Evolutionary conservation across 306 rosid genomes (phyloP), one percentile per base, ranked within the genome.

Genomic region (Gastrolobium villosum): DNA sequence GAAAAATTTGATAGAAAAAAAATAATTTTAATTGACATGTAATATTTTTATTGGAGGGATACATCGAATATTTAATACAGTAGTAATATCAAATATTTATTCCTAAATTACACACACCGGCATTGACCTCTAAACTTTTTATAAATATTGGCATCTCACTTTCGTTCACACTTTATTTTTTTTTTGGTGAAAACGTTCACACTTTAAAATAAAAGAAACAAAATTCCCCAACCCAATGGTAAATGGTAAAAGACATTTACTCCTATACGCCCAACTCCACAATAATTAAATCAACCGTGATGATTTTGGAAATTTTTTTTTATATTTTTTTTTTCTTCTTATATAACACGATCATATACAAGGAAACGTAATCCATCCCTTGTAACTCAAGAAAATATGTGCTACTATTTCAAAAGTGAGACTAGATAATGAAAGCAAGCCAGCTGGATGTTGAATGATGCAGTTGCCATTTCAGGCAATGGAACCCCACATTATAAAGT

Each of bases 401-500:
- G 63, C 55, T 11, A 26, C 49, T 5, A 56, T 30, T 56, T 56
- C 20, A 8, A 74, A 74, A 60, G 60, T 46, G 49, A 43, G 45
- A 32, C 10, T 14, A 13, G 70, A 75, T 49, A 46, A 61, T 14
- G 61, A 76, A 52, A 76, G 80, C 54, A 76, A n/a, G 73, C 80
- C 73, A 76, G 73, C 73, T 75, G 43, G 80, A 59, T 40, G 74
- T 65, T 65, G 49, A 13, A 34, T 65, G 46, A 65, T 31, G 54
- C 67, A 53, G 37, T 39, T 55, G 44, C 67, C 56, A 54, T 39
- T 2, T 41, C 37, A 63, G 14, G 48, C 7, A 14, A 55, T 44
- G 60, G 50, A 56, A 56, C 67, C 81, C 81, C 64, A 48, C 66
- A 10, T 26, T 49, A 53, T 56, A 50, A 75, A 65, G 67, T 77